Evolutionary conservation across 345 rosid genomes (phyloP).

Genomic region (Euphorbia pulcherrima): DNA sequence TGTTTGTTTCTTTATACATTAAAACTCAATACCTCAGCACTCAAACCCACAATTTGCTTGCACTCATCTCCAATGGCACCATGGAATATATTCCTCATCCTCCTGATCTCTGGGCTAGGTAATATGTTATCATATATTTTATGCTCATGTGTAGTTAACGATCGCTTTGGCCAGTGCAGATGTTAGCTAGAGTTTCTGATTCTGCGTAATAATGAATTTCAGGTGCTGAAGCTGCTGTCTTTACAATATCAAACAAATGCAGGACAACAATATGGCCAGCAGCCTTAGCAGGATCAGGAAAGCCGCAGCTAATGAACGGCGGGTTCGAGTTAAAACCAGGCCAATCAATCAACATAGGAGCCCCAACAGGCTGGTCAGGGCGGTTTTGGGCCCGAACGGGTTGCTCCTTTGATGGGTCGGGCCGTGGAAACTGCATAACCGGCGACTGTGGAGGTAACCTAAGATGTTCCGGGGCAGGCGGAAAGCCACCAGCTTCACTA

Average conservation of each 20-base stretch:
- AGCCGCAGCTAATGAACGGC: conserved; percentile 27
- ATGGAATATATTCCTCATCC: background rate
- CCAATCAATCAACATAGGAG: conserved; percentile 22
- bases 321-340: conserved; percentile 35
- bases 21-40: background rate
- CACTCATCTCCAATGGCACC: background rate
- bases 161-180: too few relatives aligned
- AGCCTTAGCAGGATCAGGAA: conserved; percentile 37
- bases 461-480: conserved; percentile 38
- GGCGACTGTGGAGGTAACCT: conserved; percentile 43
- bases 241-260: conserved; percentile 37
- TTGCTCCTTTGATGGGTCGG: conserved; percentile 34
- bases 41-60: background rate
- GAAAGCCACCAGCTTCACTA: conserved; percentile 44
- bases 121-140: background rate
- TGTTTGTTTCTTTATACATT: too few relatives aligned
- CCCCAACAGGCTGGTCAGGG: conserved; percentile 44
- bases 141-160: too few relatives aligned
- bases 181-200: too few relatives aligned
- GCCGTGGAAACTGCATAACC: conserved; percentile 32
- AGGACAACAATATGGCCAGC: conserved; percentile 44
- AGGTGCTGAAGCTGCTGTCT: conserved; percentile 13
- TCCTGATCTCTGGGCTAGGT: conserved; percentile 4
- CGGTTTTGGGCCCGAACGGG: conserved; percentile 47
- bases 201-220: background rate